Evolutionary conservation across 345 rosid genomes (phyloP).

Genomic region (Crucihimalaya himalaica): DNA sequence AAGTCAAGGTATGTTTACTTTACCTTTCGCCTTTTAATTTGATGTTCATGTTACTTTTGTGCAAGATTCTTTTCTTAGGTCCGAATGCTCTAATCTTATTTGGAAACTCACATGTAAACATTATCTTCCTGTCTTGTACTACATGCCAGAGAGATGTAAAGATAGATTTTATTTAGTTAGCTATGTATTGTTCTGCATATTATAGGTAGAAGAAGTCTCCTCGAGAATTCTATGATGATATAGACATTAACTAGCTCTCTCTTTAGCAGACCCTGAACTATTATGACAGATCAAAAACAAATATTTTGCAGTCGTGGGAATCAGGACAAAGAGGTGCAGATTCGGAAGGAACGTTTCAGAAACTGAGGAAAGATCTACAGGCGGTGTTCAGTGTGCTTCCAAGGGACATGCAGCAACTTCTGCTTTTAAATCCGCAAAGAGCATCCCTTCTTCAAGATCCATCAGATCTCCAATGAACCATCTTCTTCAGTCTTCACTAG

Average conservation of each 20-base stretch:
- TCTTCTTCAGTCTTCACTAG: constrained; percentile 13
- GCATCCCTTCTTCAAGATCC: constrained; percentile 65
- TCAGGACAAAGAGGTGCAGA: constrained; percentile 49
- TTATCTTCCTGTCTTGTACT: background rate
- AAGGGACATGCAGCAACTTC: constrained; percentile 83
- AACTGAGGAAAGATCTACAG: constrained; percentile 78
- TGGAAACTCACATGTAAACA: background rate
- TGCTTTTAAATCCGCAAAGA: constrained; percentile 82
- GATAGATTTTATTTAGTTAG: background rate
- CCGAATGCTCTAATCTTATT: constrained; percentile 13
- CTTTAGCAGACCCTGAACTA: background rate
- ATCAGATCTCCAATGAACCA: constrained; percentile 30
- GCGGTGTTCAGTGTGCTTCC: constrained; percentile 75
- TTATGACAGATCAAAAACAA: background rate
- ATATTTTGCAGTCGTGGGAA: constrained; percentile 51
- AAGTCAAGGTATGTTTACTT: constrained; percentile 59
- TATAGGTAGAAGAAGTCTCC: background rate
- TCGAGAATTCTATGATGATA: background rate
- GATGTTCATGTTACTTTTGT: constrained; percentile 5
- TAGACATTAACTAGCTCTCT: background rate
- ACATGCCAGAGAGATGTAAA: constrained; percentile 1
- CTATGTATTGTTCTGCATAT: background rate
- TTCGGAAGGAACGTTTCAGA: constrained; percentile 52
- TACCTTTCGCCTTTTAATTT: constrained; percentile 1
- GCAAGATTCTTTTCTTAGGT: background rate